Evolutionary conservation across 2,329 filamentous ascomycete species (phyloP).

Genomic region (Colletotrichum theobromicola): DNA sequence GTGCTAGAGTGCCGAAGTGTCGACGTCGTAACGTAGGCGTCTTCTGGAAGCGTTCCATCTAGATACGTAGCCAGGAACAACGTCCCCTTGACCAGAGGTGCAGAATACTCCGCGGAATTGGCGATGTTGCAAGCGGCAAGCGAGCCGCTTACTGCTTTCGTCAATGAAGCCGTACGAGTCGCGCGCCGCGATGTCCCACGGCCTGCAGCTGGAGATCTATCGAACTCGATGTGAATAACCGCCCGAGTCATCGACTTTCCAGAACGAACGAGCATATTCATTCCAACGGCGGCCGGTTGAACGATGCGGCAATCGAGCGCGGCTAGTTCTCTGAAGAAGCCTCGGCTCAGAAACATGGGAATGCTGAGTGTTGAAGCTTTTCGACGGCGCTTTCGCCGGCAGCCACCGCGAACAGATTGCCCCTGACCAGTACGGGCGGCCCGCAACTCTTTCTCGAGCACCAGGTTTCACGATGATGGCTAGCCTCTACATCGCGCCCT

Average conservation of each 20-base stretch:
- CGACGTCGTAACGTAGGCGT: neutral
- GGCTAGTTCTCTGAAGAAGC: neutral
- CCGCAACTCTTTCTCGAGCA: neutral
- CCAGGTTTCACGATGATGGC: neutral
- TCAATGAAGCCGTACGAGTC: neutral
- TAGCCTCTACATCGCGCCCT: neutral
- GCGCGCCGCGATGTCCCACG: neutral
- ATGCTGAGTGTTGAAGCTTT: neutral
- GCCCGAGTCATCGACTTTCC: neutral
- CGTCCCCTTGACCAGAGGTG: neutral
- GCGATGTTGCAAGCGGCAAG: neutral
- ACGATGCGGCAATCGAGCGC: neutral
- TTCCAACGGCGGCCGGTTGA: neutral
- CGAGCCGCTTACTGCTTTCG: neutral
- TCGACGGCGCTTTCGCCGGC: neutral
- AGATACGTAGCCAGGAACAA: neutral
- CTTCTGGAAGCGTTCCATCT: neutral
- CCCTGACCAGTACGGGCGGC: neutral
- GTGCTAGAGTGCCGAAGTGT: neutral
- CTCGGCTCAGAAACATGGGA: neutral
- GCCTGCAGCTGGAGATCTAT: neutral
- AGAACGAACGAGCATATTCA: neutral
- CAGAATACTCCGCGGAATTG: neutral
- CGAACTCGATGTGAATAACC: neutral
- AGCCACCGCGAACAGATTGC: neutral